phyloP scores from a whole-genome alignment of 139 green algal genomes.

The Microglena sp. region DNA sequence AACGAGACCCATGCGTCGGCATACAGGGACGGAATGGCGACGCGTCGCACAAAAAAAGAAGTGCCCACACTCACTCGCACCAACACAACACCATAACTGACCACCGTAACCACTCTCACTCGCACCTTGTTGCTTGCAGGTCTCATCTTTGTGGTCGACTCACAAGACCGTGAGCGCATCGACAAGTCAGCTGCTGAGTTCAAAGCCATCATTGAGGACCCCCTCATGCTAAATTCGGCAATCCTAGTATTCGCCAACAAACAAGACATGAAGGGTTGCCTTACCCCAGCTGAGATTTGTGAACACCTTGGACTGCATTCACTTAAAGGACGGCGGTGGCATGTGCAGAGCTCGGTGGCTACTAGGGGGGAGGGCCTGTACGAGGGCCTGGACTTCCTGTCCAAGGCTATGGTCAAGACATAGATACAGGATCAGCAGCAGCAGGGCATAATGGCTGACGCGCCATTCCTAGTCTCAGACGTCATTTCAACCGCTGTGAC shows the following conservation, averaged over 20 bases:
- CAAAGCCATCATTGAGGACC: conserved; percentile 92
- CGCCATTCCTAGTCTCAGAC: too few relatives aligned
- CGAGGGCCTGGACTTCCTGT: conserved; percentile 96
- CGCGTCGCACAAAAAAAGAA: too few relatives aligned
- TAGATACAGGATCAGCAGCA: too few relatives aligned
- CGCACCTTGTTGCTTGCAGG: conserved; percentile 98
- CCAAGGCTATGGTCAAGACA: too few relatives aligned
- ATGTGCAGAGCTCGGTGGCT: conserved; percentile 77
- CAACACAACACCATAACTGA: too few relatives aligned
- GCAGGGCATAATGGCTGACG: too few relatives aligned
- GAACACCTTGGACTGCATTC: conserved; percentile 71
- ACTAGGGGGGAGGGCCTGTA: conserved; percentile 93
- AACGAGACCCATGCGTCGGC: too few relatives aligned
- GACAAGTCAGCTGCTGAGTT: conserved; percentile 87
- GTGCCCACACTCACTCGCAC: too few relatives aligned
- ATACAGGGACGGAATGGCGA: too few relatives aligned
- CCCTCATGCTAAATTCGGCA: conserved; percentile 29
- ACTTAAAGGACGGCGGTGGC: conserved; percentile 74
- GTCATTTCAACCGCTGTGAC: too few relatives aligned
- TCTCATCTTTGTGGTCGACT: conserved; percentile 99
- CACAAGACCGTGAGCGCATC: conserved; percentile 90
- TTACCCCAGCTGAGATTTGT: conserved; percentile 72
- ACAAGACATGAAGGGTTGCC: conserved; percentile 79
- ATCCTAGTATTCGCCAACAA: conserved; percentile 98
- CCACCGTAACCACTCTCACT: too few relatives aligned